A percentile compares a stretch with the other conserved stretches of the same genome.
phyloP scores from a whole-genome alignment of 2,329 filamentous ascomycete species.

The Aspergillus costaricaensis region DNA sequence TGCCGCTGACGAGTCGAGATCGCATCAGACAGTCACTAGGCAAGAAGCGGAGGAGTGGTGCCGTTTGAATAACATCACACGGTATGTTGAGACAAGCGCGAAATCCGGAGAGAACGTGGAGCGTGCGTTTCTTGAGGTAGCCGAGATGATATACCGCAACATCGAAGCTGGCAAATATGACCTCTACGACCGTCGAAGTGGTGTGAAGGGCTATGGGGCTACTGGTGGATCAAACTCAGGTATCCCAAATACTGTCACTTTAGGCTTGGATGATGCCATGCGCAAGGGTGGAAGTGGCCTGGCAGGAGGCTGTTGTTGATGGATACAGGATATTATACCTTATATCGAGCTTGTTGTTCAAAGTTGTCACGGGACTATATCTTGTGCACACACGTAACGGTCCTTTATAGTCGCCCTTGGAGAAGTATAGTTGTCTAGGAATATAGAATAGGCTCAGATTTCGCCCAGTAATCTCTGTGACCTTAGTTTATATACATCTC shows the following conservation, averaged over 20 bases:
- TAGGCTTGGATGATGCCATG: slow-evolving; percentile 52
- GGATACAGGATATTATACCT: neutral
- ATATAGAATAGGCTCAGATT: no score
- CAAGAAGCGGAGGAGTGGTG: slow-evolving; percentile 92
- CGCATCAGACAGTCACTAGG: slow-evolving; percentile 68
- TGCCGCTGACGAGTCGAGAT: slow-evolving; percentile 51
- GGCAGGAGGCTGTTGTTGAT: slow-evolving; percentile 40
- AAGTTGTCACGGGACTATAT: neutral
- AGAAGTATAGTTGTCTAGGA: no score
- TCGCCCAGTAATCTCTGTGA: no score
- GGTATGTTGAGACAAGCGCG: slow-evolving; percentile 94
- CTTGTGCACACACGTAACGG: neutral
- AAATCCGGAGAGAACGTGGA: slow-evolving; percentile 96
- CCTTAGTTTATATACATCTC: no score
- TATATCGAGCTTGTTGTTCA: neutral
- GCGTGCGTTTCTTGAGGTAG: slow-evolving; percentile 86
- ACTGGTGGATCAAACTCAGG: slow-evolving; percentile 39
- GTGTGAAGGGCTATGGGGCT: slow-evolving; percentile 70
- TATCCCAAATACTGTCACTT: slow-evolving; percentile 44
- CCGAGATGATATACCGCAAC: slow-evolving; percentile 93
- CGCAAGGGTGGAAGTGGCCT: slow-evolving; percentile 42
- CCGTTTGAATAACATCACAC: slow-evolving; percentile 76
- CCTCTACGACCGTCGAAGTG: slow-evolving; percentile 85
- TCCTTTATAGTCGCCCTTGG: no score
- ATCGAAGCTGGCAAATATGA: slow-evolving; percentile 95